phyloP scores from a whole-genome alignment of 1,284 basidiomycete genomes.

The Hemileia vastatrix region DNA sequence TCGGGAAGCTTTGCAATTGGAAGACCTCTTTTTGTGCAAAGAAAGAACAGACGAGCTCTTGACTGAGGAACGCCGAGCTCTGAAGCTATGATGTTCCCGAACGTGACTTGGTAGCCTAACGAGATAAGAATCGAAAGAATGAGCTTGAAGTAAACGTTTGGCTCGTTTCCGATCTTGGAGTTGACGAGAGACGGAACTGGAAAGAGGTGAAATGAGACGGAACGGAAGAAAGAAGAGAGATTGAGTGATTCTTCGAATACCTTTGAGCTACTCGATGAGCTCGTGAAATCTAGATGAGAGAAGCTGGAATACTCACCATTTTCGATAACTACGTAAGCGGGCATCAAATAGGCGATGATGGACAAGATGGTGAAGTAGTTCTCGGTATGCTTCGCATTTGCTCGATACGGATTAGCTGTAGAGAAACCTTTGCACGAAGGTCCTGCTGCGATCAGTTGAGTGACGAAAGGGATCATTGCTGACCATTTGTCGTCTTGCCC shows the following conservation, averaged over 20 bases:
- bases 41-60: neutral
- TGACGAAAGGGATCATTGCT: no score
- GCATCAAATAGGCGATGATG: no score
- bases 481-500: no score
- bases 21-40: neutral
- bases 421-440: neutral
- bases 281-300: neutral
- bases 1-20: neutral
- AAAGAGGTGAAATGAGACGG: neutral
- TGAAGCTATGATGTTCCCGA: neutral
- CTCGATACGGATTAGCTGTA: neutral
- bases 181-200: neutral
- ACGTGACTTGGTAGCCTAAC: neutral
- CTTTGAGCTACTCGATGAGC: no score
- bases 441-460: neutral
- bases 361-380: no score
- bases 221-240: neutral
- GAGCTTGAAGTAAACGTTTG: neutral
- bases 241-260: neutral
- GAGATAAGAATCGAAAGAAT: neutral
- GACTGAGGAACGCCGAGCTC: neutral
- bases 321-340: no score
- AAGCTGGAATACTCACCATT: neutral
- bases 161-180: neutral
- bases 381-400: neutral